phyloP scores from a whole-genome alignment of 139 green algal genomes.

The Monoraphidium neglectum region DNA sequence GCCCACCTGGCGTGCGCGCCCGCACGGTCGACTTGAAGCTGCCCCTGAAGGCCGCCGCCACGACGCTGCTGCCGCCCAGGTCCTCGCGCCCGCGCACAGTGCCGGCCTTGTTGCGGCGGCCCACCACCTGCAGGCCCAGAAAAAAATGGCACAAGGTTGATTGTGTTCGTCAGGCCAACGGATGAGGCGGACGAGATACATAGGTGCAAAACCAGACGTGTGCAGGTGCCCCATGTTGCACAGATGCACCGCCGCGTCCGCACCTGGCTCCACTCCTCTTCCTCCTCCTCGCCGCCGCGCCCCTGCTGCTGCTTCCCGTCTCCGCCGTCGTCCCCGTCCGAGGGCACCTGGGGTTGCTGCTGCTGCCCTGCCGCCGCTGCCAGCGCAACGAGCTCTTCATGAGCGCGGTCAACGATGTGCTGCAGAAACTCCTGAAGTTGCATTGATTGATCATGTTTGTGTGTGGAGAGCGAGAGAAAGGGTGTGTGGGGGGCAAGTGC shows the following conservation, averaged over 20 bases:
- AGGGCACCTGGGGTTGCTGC: conserved; percentile 3
- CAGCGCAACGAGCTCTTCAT: conserved; percentile 70
- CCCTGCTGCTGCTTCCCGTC: background rate
- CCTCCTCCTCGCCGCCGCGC: conserved; percentile 2
- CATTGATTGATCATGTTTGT: background rate
- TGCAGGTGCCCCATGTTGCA: background rate
- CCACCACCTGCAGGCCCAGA: background rate
- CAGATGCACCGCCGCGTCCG: background rate
- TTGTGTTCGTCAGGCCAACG: background rate
- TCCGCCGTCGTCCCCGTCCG: background rate
- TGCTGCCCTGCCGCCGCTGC: background rate
- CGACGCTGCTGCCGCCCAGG: conserved; percentile 15
- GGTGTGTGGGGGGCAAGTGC: background rate
- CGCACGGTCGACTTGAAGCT: conserved; percentile 21
- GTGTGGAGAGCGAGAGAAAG: background rate
- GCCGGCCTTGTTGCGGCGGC: conserved; percentile 39
- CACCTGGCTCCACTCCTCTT: conserved; percentile 20
- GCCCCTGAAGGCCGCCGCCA: conserved; percentile 39
- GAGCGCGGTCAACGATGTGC: conserved; percentile 68
- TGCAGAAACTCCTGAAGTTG: conserved; percentile 75
- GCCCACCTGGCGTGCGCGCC: background rate
- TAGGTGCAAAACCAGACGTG: too few species aligned
- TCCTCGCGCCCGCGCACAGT: conserved; percentile 37
- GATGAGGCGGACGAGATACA: too few species aligned
- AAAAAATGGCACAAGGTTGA: background rate